A percentile compares a stretch with the other conserved stretches of the same genome.
These are phyloP conservation scores for Entoloma clypeatum DNA, from an alignment of 1,284 basidiomycete species.

Conservation along the genomic window DNA sequence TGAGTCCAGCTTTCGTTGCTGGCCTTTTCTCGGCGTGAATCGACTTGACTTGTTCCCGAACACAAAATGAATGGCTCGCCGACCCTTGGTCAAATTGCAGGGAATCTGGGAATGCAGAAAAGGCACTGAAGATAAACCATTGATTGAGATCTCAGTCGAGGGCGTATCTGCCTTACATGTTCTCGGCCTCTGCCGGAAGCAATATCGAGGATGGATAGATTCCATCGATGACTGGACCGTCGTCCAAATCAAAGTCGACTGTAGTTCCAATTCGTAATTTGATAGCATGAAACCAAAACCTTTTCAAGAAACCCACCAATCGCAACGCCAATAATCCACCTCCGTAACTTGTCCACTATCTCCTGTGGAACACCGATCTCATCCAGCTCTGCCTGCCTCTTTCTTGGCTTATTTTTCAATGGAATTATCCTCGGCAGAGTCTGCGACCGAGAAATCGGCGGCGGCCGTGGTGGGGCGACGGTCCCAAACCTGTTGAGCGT, in stretches of 20 bases:
- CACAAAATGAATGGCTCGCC: conserved; percentile 70
- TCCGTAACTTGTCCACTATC: conserved; percentile 49
- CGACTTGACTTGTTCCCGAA: conserved; percentile 42
- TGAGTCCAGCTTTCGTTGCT: conserved; percentile 55
- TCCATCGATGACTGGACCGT: conserved; percentile 79
- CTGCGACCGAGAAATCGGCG: conserved; percentile 25
- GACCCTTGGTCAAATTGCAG: conserved; percentile 74
- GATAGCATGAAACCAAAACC: no score
- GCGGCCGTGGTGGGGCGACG: no score
- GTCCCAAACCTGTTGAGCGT: conserved; percentile 12
- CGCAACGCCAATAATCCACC: conserved; percentile 80
- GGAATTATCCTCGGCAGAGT: conserved; percentile 29
- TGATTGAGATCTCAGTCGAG: neutral
- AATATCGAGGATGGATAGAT: conserved; percentile 65
- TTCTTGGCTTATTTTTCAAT: conserved; percentile 24
- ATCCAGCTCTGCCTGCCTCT: conserved; percentile 28
- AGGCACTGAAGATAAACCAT: conserved; percentile 60
- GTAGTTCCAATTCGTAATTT: conserved; percentile 21
- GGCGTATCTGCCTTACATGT: conserved; percentile 61
- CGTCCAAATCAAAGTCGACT: conserved; percentile 87
- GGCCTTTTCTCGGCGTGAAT: conserved; percentile 33
- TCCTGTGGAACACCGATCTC: conserved; percentile 43
- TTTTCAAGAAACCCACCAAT: conserved; percentile 70
- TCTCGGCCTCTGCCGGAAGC: conserved; percentile 67
- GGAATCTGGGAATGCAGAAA: conserved; percentile 93